A percentile compares a stretch with the other conserved stretches of the same genome.
These are phyloP conservation scores for Ormosia semicastrata DNA, from an alignment of 306 rosid genomes.

Conservation along the genomic window DNA sequence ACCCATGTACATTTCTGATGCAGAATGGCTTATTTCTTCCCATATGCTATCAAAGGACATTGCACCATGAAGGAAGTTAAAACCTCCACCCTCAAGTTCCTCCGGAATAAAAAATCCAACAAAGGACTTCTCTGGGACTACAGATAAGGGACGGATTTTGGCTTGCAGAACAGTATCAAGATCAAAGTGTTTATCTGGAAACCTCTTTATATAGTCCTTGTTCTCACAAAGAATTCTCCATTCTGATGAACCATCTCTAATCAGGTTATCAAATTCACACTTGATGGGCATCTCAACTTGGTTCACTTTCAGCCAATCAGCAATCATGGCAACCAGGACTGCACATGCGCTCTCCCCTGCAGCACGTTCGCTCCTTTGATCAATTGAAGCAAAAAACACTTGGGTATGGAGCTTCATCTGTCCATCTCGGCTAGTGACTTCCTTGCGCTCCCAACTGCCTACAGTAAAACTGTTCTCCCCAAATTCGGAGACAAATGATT, in stretches of 20 bases:
- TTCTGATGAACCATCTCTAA: constrained; percentile 71
- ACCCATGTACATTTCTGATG: constrained; percentile 35
- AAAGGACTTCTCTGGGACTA: constrained; percentile 56
- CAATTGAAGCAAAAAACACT: constrained; percentile 75
- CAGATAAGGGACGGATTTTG: constrained; percentile 56
- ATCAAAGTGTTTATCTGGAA: constrained; percentile 84
- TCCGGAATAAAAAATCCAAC: constrained; percentile 81
- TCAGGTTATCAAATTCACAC: constrained; percentile 71
- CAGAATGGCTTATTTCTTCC: constrained; percentile 75
- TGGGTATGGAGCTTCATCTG: constrained; percentile 61
- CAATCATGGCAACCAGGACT: constrained; percentile 68
- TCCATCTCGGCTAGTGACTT: constrained; percentile 67
- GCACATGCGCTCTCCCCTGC: constrained; percentile 80
- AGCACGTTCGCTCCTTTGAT: constrained; percentile 69
- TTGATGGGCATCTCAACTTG: constrained; percentile 58
- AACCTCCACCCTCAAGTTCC: constrained; percentile 54
- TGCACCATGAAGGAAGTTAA: constrained; percentile 66
- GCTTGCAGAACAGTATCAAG: constrained; percentile 77
- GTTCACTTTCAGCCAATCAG: constrained; percentile 69
- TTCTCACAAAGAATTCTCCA: constrained; percentile 78
- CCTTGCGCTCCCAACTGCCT: constrained; percentile 75
- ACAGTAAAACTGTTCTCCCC: constrained; percentile 66
- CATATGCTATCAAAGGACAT: constrained; percentile 80
- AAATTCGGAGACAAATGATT: constrained; percentile 61
- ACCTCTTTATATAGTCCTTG: constrained; percentile 48